A percentile compares a stretch with the other conserved stretches of the same genome.
Evolutionary conservation across 306 rosid genomes (phyloP).

Genomic region (Fragaria vesca): DNA sequence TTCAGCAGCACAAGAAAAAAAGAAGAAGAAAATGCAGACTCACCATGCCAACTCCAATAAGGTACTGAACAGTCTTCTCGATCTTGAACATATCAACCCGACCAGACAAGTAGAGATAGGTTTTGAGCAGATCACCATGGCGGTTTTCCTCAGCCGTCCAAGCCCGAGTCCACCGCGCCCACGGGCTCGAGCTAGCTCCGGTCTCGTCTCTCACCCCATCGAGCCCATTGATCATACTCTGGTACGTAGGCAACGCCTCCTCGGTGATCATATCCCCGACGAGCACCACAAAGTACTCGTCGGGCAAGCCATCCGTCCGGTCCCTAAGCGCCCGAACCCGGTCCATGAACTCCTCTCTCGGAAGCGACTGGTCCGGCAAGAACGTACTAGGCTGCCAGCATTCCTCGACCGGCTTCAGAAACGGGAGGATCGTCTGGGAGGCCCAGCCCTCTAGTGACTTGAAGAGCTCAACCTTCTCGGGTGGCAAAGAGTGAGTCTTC

Average conservation of each 20-base stretch:
- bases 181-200: constrained; percentile 58
- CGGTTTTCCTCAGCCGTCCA: constrained; percentile 88
- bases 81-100: constrained; percentile 79
- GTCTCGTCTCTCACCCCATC: constrained; percentile 65
- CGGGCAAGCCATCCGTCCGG: constrained; percentile 60
- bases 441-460: constrained; percentile 68
- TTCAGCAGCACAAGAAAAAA: neutral
- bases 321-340: constrained; percentile 53
- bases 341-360: constrained; percentile 44
- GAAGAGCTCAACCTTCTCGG: constrained; percentile 49
- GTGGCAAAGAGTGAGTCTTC: constrained; percentile 47
- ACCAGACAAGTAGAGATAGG: constrained; percentile 68
- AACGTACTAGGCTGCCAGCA: constrained; percentile 70
- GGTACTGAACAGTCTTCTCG: constrained; percentile 64
- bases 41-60: constrained; percentile 79
- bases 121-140: constrained; percentile 73
- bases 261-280: constrained; percentile 76
- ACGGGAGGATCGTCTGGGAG: constrained; percentile 35
- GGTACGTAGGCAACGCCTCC: constrained; percentile 86
- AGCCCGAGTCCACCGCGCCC: constrained; percentile 80
- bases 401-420: constrained; percentile 60
- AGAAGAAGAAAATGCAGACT: neutral
- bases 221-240: constrained; percentile 59
- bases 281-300: constrained; percentile 68
- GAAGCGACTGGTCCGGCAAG: constrained; percentile 50